These are phyloP conservation scores for Trypanosoma platydactyli DNA, from an alignment of 208 protist species.

Conservation along the genomic window DNA sequence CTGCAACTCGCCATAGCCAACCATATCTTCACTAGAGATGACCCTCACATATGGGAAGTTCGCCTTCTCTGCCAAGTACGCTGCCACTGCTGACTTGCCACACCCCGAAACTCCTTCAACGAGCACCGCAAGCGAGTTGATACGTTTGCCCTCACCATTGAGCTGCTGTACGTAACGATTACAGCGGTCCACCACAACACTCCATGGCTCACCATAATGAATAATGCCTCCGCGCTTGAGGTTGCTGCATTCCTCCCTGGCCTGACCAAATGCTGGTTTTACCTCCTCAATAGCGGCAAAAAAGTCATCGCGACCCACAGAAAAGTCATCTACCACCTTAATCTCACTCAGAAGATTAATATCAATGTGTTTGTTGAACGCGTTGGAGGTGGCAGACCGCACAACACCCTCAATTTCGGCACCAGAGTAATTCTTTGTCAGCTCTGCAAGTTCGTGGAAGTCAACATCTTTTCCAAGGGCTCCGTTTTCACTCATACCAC, in stretches of 20 bases:
- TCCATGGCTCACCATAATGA: constrained; percentile 89
- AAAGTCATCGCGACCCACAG: constrained; percentile 78
- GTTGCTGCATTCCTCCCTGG: constrained; percentile 89
- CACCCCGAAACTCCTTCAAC: constrained; percentile 88
- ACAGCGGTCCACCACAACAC: constrained; percentile 49
- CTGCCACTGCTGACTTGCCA: constrained; percentile 97
- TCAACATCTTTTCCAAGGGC: constrained; percentile 92
- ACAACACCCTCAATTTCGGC: constrained; percentile 95
- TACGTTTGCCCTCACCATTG: constrained; percentile 74
- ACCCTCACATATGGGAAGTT: constrained; percentile 98
- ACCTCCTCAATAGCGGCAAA: constrained; percentile 86
- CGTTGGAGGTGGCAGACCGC: constrained; percentile 83
- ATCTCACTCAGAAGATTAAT: constrained; percentile 67
- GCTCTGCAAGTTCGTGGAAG: constrained; percentile 90
- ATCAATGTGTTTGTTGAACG: constrained; percentile 92
- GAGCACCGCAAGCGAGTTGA: constrained; percentile 93
- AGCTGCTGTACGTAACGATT: constrained; percentile 84
- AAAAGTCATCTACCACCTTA: constrained; percentile 54
- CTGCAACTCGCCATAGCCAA: constrained; percentile 91
- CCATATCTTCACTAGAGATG: constrained; percentile 92
- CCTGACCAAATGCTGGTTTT: constrained; percentile 96
- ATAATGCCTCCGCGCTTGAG: constrained; percentile 93
- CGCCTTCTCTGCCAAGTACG: constrained; percentile 83
- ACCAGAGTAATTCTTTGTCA: constrained; percentile 99
- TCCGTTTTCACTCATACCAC: constrained; percentile 89